These are phyloP conservation scores for Pyrenochaeta sp. DNA, from an alignment of 2,329 filamentous ascomycete genomes.

Conservation along the genomic window DNA sequence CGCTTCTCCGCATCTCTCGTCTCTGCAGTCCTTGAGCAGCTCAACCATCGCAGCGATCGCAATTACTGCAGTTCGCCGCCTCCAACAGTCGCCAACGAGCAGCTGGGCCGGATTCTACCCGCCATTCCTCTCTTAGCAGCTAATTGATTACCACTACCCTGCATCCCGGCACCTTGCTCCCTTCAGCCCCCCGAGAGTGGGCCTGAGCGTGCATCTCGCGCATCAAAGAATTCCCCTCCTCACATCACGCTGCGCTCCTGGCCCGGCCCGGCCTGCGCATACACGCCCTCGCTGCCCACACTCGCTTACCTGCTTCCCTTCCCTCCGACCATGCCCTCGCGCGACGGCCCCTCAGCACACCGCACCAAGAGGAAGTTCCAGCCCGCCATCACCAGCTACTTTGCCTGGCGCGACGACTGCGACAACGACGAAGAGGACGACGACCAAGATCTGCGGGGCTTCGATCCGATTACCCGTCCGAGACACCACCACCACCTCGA, in stretches of 20 bases:
- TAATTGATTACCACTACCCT: conserved; percentile 30
- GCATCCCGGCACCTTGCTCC: conserved; percentile 20
- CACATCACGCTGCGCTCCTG: conserved; percentile 4
- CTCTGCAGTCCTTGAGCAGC: no score
- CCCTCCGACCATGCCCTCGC: conserved; percentile 28
- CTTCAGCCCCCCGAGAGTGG: conserved; percentile 18
- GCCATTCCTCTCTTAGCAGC: conserved; percentile 21
- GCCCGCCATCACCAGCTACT: conserved; percentile 55
- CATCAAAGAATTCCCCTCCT: conserved; percentile 26
- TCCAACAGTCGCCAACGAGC: not conserved
- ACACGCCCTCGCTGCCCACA: conserved; percentile 16
- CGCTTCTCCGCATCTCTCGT: conserved; percentile 1
- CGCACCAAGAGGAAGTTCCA: conserved; percentile 54
- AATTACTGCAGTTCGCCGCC: not conserved
- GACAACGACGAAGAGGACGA: conserved; percentile 32
- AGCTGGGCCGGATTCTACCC: conserved; percentile 20
- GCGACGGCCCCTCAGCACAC: conserved; percentile 27
- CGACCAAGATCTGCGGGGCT: conserved; percentile 33
- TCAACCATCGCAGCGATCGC: not conserved
- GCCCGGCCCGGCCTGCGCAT: not conserved
- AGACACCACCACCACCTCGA: conserved; percentile 22
- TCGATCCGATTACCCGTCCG: conserved; percentile 34
- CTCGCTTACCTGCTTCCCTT: conserved; percentile 5
- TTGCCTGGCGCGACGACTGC: conserved; percentile 36
- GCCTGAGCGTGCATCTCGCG: conserved; percentile 28